These are phyloP conservation scores for Yamadazyma ubonensis DNA, from an alignment of 805 yeast genomes.

Conservation along the genomic window DNA sequence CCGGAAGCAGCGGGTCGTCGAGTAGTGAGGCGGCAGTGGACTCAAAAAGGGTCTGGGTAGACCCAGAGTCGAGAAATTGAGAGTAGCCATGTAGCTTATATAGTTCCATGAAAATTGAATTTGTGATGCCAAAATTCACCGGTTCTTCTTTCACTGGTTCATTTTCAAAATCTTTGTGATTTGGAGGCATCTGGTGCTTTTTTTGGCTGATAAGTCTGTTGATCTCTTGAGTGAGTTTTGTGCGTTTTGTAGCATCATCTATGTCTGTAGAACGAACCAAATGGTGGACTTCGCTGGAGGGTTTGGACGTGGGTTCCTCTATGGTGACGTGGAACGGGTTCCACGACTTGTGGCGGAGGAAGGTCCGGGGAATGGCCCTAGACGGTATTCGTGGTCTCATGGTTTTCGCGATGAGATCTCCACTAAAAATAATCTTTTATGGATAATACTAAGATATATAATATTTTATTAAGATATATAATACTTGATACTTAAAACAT, in stretches of 20 bases:
- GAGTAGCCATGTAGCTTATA: conserved; percentile 12
- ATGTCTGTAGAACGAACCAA: conserved; percentile 12
- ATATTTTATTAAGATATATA: conserved; percentile 2
- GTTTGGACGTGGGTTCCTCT: conserved; percentile 12
- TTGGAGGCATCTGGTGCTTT: conserved; percentile 4
- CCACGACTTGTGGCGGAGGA: conserved; percentile 4
- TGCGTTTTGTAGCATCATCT: neutral
- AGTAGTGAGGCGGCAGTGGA: conserved; percentile 5
- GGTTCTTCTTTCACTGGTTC: no score
- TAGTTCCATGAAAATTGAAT: conserved; percentile 14
- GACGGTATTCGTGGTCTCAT: neutral
- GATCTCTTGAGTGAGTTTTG: no score
- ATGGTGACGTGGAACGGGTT: conserved; percentile 6
- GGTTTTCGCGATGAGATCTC: neutral
- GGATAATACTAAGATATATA: conserved; percentile 1
- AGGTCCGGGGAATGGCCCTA: neutral
- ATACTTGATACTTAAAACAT: no score
- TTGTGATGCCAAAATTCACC: no score
- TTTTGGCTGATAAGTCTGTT: no score
- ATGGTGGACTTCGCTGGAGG: conserved; percentile 12
- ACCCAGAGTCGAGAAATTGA: no score
- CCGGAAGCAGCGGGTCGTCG: neutral
- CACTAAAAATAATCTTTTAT: no score
- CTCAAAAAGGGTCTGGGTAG: no score
- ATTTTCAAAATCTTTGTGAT: no score